Conservation (phyloP, 805 yeast species). For the Kuraishia cidri region DNA sequence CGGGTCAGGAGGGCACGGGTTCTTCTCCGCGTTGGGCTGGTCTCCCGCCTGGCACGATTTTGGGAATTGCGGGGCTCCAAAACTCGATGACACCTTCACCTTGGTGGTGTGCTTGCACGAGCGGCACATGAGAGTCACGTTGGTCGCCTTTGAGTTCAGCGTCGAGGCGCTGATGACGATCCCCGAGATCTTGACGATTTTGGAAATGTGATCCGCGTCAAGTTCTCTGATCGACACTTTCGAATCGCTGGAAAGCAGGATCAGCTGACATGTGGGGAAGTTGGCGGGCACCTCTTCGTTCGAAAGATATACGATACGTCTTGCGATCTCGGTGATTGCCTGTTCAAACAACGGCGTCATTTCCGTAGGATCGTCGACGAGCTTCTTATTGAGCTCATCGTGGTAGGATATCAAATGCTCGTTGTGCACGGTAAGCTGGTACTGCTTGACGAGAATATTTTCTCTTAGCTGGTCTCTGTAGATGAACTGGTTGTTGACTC, state of each 20-base stretch:
- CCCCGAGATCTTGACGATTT: conserved; percentile 86
- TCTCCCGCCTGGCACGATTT: conserved; percentile 52
- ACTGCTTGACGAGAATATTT: conserved; percentile 70
- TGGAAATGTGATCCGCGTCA: conserved; percentile 81
- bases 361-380: conserved; percentile 81
- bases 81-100: conserved; percentile 52
- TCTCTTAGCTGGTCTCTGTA: conserved; percentile 90
- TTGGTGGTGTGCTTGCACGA: conserved; percentile 76
- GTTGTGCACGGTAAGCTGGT: conserved; percentile 62
- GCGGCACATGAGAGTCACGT: conserved; percentile 78
- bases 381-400: conserved; percentile 78
- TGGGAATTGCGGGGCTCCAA: conserved; percentile 65
- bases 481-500: conserved; percentile 72
- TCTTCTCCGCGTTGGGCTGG: conserved; percentile 37
- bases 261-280: conserved; percentile 80
- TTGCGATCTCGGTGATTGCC: conserved; percentile 82
- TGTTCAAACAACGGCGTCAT: conserved; percentile 79
- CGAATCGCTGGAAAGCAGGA: conserved; percentile 64
- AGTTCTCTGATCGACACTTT: conserved; percentile 70
- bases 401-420: conserved; percentile 83
- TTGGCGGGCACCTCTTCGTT: conserved; percentile 38
- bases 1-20: conserved; percentile 84
- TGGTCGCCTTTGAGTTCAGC: conserved; percentile 78
- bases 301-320: conserved; percentile 49
- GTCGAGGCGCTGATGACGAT: conserved; percentile 89